Conservation (phyloP, 2,329 filamentous ascomycete genomes). For the Neonectria neomacrospora region DNA sequence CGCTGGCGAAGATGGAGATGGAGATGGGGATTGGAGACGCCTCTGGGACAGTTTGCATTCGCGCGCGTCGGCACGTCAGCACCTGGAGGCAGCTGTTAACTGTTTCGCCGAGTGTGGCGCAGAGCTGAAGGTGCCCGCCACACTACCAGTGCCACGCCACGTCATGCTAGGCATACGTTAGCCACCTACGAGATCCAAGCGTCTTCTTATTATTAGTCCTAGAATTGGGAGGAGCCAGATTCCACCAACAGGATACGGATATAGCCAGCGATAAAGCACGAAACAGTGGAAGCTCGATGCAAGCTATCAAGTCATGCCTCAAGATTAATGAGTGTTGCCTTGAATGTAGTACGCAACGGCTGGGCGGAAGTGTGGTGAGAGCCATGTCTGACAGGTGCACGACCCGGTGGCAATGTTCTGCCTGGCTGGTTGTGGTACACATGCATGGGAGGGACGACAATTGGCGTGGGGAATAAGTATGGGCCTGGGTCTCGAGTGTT, state of each 20-base stretch:
- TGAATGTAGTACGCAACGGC: not conserved
- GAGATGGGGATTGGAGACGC: slow-evolving; percentile 31
- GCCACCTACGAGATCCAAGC: slow-evolving; percentile 6
- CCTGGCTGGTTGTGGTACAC: not conserved
- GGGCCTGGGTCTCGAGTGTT: not conserved
- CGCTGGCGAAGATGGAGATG: slow-evolving; percentile 31
- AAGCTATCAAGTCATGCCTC: not conserved
- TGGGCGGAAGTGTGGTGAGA: not conserved
- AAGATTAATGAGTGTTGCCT: not conserved
- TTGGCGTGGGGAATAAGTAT: no score
- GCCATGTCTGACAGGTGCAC: not conserved
- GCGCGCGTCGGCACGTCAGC: slow-evolving; percentile 40
- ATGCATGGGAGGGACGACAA: not conserved
- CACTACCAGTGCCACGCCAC: slow-evolving; percentile 31
- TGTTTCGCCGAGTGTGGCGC: slow-evolving; percentile 40
- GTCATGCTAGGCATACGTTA: slow-evolving; percentile 15
- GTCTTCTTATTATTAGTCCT: not conserved
- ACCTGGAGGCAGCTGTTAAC: slow-evolving; percentile 39
- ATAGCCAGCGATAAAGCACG: not conserved
- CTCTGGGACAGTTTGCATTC: slow-evolving; percentile 43
- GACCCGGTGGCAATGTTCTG: not conserved
- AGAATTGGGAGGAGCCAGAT: not conserved
- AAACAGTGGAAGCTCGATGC: not conserved
- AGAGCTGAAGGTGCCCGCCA: slow-evolving; percentile 39
- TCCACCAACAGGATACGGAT: not conserved